These are phyloP conservation scores for Xylaria curta DNA, from an alignment of 495 filamentous ascomycete species.

Conservation along the genomic window DNA sequence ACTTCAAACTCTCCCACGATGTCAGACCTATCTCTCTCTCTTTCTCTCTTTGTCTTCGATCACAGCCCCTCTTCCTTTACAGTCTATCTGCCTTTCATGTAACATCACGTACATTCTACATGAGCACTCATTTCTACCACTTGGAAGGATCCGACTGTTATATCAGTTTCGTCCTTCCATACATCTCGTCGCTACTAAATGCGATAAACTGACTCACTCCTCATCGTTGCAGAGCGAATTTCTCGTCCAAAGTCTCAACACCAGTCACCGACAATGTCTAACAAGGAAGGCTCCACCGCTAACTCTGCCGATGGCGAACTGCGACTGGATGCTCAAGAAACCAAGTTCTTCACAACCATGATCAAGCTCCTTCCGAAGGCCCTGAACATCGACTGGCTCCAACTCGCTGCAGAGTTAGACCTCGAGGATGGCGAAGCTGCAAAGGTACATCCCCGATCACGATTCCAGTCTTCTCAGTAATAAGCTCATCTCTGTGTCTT, in stretches of 20 bases:
- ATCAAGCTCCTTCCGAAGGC: slow-evolving; percentile 32
- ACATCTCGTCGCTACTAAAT: not conserved
- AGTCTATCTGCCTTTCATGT: not conserved
- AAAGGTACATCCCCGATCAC: slow-evolving; percentile 27
- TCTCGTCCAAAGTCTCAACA: not conserved
- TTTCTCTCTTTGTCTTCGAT: not conserved
- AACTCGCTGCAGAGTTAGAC: slow-evolving; percentile 25
- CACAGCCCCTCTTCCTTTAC: not conserved
- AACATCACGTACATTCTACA: not conserved
- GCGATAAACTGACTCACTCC: not conserved
- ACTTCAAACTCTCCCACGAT: not conserved
- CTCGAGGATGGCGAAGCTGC: slow-evolving; percentile 29
- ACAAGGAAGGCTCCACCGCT: not conserved
- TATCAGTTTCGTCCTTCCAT: not conserved
- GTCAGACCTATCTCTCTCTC: not conserved
- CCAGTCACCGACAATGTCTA: slow-evolving; percentile 13
- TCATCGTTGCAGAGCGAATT: not conserved
- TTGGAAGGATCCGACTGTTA: not conserved
- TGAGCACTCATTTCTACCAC: not conserved
- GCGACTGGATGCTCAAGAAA: slow-evolving; percentile 10
- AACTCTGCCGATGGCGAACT: slow-evolving; percentile 10
- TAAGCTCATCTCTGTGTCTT: not conserved
- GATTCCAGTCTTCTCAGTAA: not conserved
- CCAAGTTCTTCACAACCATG: slow-evolving; percentile 29
- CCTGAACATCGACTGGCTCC: slow-evolving; percentile 30